Conservation (phyloP, 1,284 basidiomycete species). For the Moesziomyces sp. region DNA sequence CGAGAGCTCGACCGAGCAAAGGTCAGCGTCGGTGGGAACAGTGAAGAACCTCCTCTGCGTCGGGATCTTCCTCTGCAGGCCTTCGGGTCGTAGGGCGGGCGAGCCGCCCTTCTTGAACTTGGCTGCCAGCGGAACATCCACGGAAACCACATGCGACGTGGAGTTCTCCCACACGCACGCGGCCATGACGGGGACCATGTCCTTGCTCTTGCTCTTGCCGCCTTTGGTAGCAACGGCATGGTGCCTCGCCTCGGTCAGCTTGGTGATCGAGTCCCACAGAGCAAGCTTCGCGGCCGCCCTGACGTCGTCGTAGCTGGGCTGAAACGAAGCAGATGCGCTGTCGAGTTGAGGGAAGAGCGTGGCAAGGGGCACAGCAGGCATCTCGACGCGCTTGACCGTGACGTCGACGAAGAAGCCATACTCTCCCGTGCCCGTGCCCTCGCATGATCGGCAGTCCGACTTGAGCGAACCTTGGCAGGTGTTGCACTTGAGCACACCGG, state of each 20-base stretch:
- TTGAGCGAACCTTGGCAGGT: constrained; percentile 45
- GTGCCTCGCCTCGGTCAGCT: constrained; percentile 31
- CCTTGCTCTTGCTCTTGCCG: constrained; percentile 29
- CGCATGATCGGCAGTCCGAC: constrained; percentile 44
- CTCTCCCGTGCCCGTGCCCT: constrained; percentile 44
- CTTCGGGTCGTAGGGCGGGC: constrained; percentile 25
- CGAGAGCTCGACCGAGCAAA: constrained; percentile 39
- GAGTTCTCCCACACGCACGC: constrained; percentile 57
- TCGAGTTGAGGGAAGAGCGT: constrained; percentile 35
- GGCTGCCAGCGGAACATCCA: constrained; percentile 44
- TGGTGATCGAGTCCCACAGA: constrained; percentile 43
- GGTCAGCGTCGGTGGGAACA: constrained; percentile 43
- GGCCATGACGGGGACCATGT: constrained; percentile 53
- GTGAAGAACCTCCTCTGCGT: constrained; percentile 42
- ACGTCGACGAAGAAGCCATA: constrained; percentile 56
- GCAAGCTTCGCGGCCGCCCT: constrained; percentile 37
- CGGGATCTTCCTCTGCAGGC: constrained; percentile 34
- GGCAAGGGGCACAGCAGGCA: constrained; percentile 48
- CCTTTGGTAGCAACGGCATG: constrained; percentile 8
- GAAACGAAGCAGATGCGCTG: not conserved
- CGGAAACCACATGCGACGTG: constrained; percentile 33
- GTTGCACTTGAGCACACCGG: constrained; percentile 51
- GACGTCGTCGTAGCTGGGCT: constrained; percentile 43
- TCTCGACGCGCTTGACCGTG: constrained; percentile 51
- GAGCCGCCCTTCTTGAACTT: constrained; percentile 36